phyloP scores from a whole-genome alignment of 352 stramenopile species.

The Globisporangium solare region DNA sequence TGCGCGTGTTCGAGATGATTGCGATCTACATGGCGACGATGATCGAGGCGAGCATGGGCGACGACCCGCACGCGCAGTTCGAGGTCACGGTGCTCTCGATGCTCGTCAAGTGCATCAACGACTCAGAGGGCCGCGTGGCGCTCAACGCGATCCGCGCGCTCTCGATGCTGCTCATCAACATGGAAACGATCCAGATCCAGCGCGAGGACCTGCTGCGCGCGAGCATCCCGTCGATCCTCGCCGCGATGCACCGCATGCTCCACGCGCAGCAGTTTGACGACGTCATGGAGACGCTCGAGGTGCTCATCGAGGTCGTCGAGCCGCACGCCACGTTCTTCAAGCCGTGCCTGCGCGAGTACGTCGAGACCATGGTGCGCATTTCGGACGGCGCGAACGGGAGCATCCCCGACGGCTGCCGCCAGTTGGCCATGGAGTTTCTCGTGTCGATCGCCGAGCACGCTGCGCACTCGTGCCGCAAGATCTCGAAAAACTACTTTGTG shows the following conservation, averaged over 20 bases:
- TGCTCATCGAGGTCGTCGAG: constrained; percentile 79
- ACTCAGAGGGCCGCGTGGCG: constrained; percentile 56
- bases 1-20: constrained; percentile 80
- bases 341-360: constrained; percentile 45
- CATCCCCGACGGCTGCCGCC: constrained; percentile 63
- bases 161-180: constrained; percentile 69
- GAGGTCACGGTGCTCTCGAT: constrained; percentile 52
- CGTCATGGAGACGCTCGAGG: constrained; percentile 75
- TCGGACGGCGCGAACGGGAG: constrained; percentile 25
- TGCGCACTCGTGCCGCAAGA: constrained; percentile 46
- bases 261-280: constrained; percentile 51
- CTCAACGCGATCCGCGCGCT: constrained; percentile 69
- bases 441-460: constrained; percentile 76
- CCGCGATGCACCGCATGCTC: constrained; percentile 48
- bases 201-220: constrained; percentile 46
- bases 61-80: constrained; percentile 21
- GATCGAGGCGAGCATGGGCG: constrained; percentile 29
- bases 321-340: constrained; percentile 72
- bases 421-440: constrained; percentile 83
- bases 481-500: constrained; percentile 78
- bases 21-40: constrained; percentile 62
- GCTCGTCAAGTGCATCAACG: constrained; percentile 43
- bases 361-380: constrained; percentile 73
- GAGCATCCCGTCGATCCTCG: constrained; percentile 49
- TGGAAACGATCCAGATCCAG: constrained; percentile 56